Percentiles rank a stretch among this genome's conserved stretches.
phyloP scores from a whole-genome alignment of 768 basidiomycete genomes.

The Hygrocybe punicea region DNA sequence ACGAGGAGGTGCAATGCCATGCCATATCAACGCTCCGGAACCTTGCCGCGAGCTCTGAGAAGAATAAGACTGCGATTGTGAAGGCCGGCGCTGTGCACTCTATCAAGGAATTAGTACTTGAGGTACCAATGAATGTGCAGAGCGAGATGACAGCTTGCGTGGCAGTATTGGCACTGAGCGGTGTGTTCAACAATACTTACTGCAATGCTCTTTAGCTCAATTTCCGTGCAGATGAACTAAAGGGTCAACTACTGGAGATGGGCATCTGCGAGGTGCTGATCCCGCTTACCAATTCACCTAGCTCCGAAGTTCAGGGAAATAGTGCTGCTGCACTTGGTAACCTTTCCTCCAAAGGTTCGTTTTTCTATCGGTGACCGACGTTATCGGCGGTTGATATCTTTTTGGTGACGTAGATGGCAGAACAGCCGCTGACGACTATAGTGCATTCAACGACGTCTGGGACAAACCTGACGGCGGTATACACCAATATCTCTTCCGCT shows the following conservation, averaged over 20 bases:
- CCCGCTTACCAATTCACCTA: slow-evolving; percentile 91
- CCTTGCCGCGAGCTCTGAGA: slow-evolving; percentile 93
- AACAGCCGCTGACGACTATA: slow-evolving; percentile 80
- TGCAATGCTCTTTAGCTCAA: slow-evolving; percentile 4
- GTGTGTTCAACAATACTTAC: slow-evolving; percentile 44
- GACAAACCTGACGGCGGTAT: slow-evolving; percentile 96
- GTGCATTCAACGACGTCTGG: slow-evolving; percentile 97
- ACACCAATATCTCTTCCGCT: slow-evolving; percentile 90
- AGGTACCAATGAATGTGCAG: slow-evolving; percentile 94
- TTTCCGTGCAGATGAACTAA: slow-evolving; percentile 77
- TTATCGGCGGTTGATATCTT: slow-evolving; percentile 3
- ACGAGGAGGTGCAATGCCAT: slow-evolving; percentile 99
- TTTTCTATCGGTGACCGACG: not conserved
- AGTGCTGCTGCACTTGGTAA: slow-evolving; percentile 97
- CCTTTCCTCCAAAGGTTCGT: slow-evolving; percentile 87
- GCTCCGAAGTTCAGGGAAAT: slow-evolving; percentile 98
- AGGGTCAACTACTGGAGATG: slow-evolving; percentile 95
- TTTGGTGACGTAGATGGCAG: slow-evolving; percentile 55
- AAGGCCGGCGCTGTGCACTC: slow-evolving; percentile 95
- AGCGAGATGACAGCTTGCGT: slow-evolving; percentile 99
- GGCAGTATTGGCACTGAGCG: slow-evolving; percentile 91
- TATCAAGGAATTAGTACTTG: slow-evolving; percentile 94
- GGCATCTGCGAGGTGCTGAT: slow-evolving; percentile 97
- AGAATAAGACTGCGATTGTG: slow-evolving; percentile 97
- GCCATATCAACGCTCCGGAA: slow-evolving; percentile 97